Evolutionary conservation across 805 yeast species (phyloP), one percentile per base, ranked within the genome.

Genomic region (Starmerella gropengiesseri): DNA sequence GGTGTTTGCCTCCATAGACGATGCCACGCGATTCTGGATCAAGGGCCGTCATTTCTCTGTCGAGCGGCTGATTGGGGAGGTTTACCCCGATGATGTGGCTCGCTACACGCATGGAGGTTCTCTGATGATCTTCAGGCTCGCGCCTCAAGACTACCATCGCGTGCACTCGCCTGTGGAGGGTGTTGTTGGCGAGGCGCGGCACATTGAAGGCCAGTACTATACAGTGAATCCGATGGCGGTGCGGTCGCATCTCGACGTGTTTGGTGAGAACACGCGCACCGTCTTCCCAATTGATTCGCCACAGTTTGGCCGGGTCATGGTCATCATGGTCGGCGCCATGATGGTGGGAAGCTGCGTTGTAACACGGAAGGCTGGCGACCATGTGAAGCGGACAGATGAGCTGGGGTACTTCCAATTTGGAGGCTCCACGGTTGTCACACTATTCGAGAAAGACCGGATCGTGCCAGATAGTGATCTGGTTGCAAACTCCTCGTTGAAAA

Each of bases 151-250:
- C 59, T 89, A 89, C 57, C 98, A 89, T 58, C 66, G 98, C 34
- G 87, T 89, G 61, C 98, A 89, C 59, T 70, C 75, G 13, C 95
- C 96, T 0, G 87, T 91, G 2, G 73, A 71, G 45, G 97, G 96
- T 2, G 57, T 58, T 0, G 61, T 91, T 26, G 81, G 81, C 1
- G 68, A 74, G 44, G 78, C 89, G 13, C 67, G 67, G 36, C 70
- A 67, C 51, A 81, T 89, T 25, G 81, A 77, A 27, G 98, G 97
- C 1, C 91, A 86, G 55, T 89, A 89, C 59, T 89, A 84, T 59
- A 89, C 97, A 0, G 98, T 89, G 16, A 89, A 89, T 56, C 97
- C 97, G 1, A 89, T 89, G 97, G 97, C 97, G 0, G 74, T 91
- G 26, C 63, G 97, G 44, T 81, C 94, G 2, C 74, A 75, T 9